These are phyloP conservation scores for Rhynchosporium secalis DNA, from an alignment of 2,329 filamentous ascomycete genomes.

Conservation along the genomic window DNA sequence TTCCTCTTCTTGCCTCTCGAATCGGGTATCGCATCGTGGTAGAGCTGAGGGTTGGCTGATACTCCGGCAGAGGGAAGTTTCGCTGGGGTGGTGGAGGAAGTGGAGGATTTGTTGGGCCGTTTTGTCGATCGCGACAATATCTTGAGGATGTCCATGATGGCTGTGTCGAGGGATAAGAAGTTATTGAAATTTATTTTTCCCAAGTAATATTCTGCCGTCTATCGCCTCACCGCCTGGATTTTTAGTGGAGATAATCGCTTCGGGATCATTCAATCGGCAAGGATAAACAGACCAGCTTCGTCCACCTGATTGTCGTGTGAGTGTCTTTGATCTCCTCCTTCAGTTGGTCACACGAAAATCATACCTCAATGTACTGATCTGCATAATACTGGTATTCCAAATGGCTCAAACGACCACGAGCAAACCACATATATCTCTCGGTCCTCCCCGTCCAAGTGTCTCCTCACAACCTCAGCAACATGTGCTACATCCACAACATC, in stretches of 20 bases:
- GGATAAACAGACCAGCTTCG: neutral
- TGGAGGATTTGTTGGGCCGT: constrained; percentile 42
- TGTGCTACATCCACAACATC: constrained; percentile 1
- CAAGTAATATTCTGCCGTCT: neutral
- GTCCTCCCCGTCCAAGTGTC: constrained; percentile 4
- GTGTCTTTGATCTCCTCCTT: too few species aligned
- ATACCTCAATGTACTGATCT: neutral
- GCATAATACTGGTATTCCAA: neutral
- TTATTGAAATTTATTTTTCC: neutral
- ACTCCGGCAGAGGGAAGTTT: constrained; percentile 66
- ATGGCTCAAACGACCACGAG: constrained; percentile 16
- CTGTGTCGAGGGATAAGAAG: neutral
- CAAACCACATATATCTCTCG: constrained; percentile 2
- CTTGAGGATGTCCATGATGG: constrained; percentile 63
- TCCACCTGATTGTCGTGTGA: neutral
- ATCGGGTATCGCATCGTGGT: constrained; percentile 53
- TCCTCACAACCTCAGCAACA: constrained; percentile 6
- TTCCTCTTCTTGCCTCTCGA: constrained; percentile 57
- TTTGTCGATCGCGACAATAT: constrained; percentile 71
- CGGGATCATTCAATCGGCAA: neutral
- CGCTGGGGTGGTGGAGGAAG: constrained; percentile 39
- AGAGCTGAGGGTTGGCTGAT: constrained; percentile 67
- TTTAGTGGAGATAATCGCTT: neutral
- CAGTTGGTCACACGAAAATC: too few species aligned
- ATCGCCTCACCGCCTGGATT: constrained; percentile 6